These are phyloP conservation scores for Monosporozyma aquatica DNA, from an alignment of 805 yeast genomes.

Conservation along the genomic window DNA sequence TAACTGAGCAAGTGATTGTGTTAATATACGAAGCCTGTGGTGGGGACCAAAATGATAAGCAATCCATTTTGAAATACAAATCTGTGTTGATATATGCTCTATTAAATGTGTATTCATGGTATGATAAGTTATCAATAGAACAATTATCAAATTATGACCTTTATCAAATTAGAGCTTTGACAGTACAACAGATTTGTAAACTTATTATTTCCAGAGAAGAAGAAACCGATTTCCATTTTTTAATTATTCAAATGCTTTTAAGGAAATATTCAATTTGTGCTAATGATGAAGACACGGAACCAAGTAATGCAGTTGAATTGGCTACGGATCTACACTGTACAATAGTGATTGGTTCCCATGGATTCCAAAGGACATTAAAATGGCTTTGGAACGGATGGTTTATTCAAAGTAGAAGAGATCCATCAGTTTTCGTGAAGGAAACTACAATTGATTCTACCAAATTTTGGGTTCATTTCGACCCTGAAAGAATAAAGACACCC, in stretches of 20 bases:
- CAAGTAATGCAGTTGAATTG: conserved; percentile 70
- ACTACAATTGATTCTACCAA: conserved; percentile 47
- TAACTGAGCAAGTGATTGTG: conserved; percentile 48
- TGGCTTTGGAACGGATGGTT: conserved; percentile 96
- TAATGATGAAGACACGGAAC: conserved; percentile 50
- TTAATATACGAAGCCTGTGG: conserved; percentile 71
- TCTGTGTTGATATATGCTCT: conserved; percentile 62
- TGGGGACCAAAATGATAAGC: conserved; percentile 49
- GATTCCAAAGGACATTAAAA: conserved; percentile 75
- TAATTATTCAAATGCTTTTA: conserved; percentile 69
- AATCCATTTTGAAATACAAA: conserved; percentile 53
- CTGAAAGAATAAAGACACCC: conserved; percentile 80
- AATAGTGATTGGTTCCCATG: conserved; percentile 65
- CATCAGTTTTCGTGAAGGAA: conserved; percentile 58
- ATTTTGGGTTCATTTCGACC: conserved; percentile 59
- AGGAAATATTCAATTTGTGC: conserved; percentile 62
- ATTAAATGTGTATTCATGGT: conserved; percentile 74
- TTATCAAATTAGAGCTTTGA: conserved; percentile 47
- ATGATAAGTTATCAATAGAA: conserved; percentile 44
- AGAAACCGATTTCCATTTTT: conserved; percentile 36
- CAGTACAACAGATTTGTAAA: conserved; percentile 71
- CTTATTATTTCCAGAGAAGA: conserved; percentile 53
- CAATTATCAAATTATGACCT: conserved; percentile 64
- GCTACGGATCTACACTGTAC: conserved; percentile 83
- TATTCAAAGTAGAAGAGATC: conserved; percentile 61